Conservation (phyloP, 2,329 filamentous ascomycete species). For the Neurospora crassa region DNA sequence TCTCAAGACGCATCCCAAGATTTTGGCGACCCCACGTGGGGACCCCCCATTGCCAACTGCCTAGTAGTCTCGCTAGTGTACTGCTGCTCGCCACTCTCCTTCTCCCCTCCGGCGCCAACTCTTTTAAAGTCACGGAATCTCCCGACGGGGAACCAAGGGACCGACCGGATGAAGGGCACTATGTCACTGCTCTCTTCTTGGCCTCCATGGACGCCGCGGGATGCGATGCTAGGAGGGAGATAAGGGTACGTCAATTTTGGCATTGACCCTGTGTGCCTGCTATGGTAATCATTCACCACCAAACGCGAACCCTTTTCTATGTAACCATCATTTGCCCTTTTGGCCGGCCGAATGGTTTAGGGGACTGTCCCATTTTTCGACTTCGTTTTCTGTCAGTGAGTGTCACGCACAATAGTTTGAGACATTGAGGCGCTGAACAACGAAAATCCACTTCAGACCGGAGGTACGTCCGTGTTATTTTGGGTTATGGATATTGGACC, state of each 20-base stretch:
- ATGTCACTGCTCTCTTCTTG: not conserved
- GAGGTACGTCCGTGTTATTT: not conserved
- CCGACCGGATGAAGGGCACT: not conserved
- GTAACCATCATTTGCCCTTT: not conserved
- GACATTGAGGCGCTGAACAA: not conserved
- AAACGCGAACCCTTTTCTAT: not conserved
- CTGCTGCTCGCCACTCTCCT: not conserved
- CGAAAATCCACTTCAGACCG: not conserved
- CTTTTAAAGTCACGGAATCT: not conserved
- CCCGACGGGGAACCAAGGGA: not conserved
- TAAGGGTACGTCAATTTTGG: not conserved
- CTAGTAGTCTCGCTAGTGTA: too few species aligned
- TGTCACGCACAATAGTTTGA: not conserved
- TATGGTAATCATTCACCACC: not conserved
- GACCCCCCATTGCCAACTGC: not conserved
- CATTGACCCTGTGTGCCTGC: not conserved
- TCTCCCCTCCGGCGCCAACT: not conserved
- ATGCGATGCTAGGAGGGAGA: not conserved
- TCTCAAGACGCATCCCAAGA: not conserved
- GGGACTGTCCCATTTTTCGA: not conserved
- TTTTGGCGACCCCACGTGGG: not conserved
- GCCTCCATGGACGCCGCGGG: not conserved
- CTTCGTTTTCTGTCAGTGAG: not conserved
- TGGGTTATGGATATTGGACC: not conserved
- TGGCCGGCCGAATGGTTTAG: not conserved